These are phyloP conservation scores for Claviceps capensis DNA, from an alignment of 2,329 filamentous ascomycete genomes.

Conservation along the genomic window DNA sequence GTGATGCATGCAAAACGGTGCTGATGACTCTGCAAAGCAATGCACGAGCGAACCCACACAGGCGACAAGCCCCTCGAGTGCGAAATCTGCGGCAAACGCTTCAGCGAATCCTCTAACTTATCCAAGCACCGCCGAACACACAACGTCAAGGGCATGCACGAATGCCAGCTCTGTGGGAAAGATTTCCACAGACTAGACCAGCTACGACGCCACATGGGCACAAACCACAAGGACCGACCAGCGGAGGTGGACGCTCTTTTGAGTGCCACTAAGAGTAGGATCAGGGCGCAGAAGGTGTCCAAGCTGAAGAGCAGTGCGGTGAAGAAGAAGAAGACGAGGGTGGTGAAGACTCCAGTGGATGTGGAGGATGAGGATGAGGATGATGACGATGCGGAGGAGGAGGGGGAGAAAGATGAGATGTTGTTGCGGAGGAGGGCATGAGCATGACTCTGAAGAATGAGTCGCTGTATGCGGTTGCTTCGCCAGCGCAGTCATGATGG, in stretches of 20 bases:
- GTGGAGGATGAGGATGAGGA: not conserved
- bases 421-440: too few relatives aligned
- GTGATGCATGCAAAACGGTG: not conserved
- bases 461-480: too few relatives aligned
- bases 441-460: too few relatives aligned
- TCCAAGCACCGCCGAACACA: conserved; percentile 53
- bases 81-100: conserved; percentile 42
- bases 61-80: conserved; percentile 49
- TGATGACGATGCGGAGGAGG: not conserved
- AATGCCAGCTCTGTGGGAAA: conserved; percentile 40
- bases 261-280: conserved; percentile 7
- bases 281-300: conserved; percentile 5
- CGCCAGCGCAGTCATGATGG: too few relatives aligned
- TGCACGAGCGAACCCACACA: conserved; percentile 53
- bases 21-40: conserved; percentile 28
- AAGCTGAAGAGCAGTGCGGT: conserved; percentile 6
- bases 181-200: conserved; percentile 48
- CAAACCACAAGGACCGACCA: conserved; percentile 19
- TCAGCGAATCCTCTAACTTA: conserved; percentile 52
- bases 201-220: conserved; percentile 37
- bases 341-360: not conserved
- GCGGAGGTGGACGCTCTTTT: conserved; percentile 9
- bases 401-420: not conserved
- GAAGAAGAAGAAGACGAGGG: not conserved
- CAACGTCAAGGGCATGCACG: conserved; percentile 35